Conservation (phyloP, 2,329 filamentous ascomycete genomes). For the Ophiostoma angusticollis region DNA sequence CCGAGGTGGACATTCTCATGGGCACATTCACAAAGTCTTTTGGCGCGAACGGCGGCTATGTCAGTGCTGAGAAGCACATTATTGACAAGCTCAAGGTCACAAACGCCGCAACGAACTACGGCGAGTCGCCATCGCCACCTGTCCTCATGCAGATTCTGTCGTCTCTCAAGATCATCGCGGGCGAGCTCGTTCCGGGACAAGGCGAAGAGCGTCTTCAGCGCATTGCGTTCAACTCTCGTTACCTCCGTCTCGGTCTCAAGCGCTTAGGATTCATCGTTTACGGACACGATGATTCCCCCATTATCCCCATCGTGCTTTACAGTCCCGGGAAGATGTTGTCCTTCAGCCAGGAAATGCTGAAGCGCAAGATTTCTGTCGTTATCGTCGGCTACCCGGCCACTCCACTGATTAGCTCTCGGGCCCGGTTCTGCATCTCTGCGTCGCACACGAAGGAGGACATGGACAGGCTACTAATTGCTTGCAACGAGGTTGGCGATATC, state of each 20-base stretch:
- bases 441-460: slow-evolving; percentile 98
- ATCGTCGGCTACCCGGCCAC: slow-evolving; percentile 96
- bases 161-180: slow-evolving; percentile 76
- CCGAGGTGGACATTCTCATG: slow-evolving; percentile 91
- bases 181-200: slow-evolving; percentile 77
- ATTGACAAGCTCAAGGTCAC: slow-evolving; percentile 81
- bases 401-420: slow-evolving; percentile 85
- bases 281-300: slow-evolving; percentile 94
- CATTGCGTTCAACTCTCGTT: slow-evolving; percentile 95
- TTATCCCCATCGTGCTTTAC: slow-evolving; percentile 88
- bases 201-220: slow-evolving; percentile 91
- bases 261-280: slow-evolving; percentile 93
- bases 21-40: slow-evolving; percentile 97
- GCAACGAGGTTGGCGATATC: slow-evolving; percentile 83
- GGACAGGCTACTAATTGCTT: slow-evolving; percentile 76
- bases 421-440: slow-evolving; percentile 88
- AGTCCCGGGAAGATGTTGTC: slow-evolving; percentile 98
- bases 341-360: slow-evolving; percentile 97
- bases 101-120: slow-evolving; percentile 77
- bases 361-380: slow-evolving; percentile 93
- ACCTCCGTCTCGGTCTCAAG: slow-evolving; percentile 94
- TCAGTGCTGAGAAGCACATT: slow-evolving; percentile 77
- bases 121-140: slow-evolving; percentile 76
- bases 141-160: slow-evolving; percentile 85
- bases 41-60: slow-evolving; percentile 92